Conservation (phyloP, 257 asterid genomes). For the Avicennia marina region DNA sequence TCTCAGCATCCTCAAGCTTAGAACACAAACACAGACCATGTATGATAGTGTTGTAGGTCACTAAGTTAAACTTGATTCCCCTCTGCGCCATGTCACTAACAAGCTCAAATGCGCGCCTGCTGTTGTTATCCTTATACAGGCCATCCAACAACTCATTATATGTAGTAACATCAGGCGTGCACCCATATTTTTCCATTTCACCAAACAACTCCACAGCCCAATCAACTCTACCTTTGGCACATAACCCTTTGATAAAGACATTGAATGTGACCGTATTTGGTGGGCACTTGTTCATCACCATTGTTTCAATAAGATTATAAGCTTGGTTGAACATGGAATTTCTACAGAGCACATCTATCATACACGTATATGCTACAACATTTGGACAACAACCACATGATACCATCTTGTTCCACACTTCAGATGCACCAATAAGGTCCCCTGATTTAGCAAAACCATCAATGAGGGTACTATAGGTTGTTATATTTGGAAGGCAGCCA, state of each 20-base stretch:
- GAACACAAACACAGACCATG: slow-evolving; percentile 46
- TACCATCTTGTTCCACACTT: slow-evolving; percentile 82
- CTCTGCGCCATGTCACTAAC: slow-evolving; percentile 49
- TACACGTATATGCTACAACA: slow-evolving; percentile 73
- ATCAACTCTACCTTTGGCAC: slow-evolving; percentile 49
- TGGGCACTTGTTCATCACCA: slow-evolving; percentile 52
- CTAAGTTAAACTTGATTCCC: slow-evolving; percentile 44
- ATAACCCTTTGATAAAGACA: slow-evolving; percentile 58
- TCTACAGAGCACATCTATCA: slow-evolving; percentile 69
- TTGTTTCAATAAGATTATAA: slow-evolving; percentile 45
- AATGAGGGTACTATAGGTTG: slow-evolving; percentile 60
- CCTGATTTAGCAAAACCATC: slow-evolving; percentile 65
- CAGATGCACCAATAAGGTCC: slow-evolving; percentile 59
- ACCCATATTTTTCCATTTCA: slow-evolving; percentile 58
- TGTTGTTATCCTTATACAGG: slow-evolving; percentile 35
- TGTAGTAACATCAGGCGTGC: slow-evolving; percentile 47
- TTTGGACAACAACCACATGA: slow-evolving; percentile 52
- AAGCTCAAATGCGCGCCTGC: slow-evolving; percentile 41
- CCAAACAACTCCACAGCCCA: slow-evolving; percentile 63
- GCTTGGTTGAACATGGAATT: slow-evolving; percentile 67
- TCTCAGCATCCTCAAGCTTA: slow-evolving; percentile 40
- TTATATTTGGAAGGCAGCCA: slow-evolving; percentile 48
- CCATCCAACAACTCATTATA: slow-evolving; percentile 69
- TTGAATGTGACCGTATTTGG: slow-evolving; percentile 72
- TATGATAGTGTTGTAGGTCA: slow-evolving; percentile 65